phyloP scores from a whole-genome alignment of 805 yeast species.

The Kodamaea nitidulidarum region DNA sequence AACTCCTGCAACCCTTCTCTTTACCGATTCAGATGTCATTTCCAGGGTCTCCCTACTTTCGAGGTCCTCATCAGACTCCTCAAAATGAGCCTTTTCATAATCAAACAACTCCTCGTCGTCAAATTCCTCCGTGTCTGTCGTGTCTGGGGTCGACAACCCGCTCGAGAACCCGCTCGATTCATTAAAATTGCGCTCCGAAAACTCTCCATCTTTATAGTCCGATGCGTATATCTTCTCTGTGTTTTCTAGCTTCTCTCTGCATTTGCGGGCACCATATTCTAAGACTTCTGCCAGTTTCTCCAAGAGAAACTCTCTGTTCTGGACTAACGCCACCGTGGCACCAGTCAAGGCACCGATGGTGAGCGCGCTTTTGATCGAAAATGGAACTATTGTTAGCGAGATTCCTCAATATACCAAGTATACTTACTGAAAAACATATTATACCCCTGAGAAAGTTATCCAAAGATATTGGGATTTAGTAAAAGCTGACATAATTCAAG shows the following conservation, averaged over 20 bases:
- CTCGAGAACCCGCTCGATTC: no score
- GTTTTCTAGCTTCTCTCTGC: constrained; percentile 16
- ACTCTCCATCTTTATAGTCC: constrained; percentile 10
- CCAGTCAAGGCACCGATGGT: constrained; percentile 14
- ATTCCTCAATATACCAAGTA: no score
- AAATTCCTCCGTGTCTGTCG: not conserved
- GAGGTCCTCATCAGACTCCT: not conserved
- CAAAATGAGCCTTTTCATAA: not conserved
- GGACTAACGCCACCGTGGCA: constrained; percentile 29
- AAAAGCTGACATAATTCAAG: no score
- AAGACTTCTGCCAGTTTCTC: constrained; percentile 27
- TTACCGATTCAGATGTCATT: no score
- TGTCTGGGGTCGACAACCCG: no score
- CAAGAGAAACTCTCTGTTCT: constrained; percentile 25
- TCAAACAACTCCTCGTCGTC: not conserved
- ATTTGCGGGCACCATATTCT: constrained; percentile 29
- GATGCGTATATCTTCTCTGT: constrained; percentile 21
- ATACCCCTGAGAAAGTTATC: no score
- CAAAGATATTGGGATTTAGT: no score
- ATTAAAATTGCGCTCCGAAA: not conserved
- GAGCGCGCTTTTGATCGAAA: no score
- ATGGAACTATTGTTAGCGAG: no score
- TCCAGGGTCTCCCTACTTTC: no score
- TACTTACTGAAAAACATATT: no score
- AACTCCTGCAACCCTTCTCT: no score